These are phyloP conservation scores for Globisporangium heterothallicum DNA, from an alignment of 352 stramenopile genomes.

Conservation along the genomic window DNA sequence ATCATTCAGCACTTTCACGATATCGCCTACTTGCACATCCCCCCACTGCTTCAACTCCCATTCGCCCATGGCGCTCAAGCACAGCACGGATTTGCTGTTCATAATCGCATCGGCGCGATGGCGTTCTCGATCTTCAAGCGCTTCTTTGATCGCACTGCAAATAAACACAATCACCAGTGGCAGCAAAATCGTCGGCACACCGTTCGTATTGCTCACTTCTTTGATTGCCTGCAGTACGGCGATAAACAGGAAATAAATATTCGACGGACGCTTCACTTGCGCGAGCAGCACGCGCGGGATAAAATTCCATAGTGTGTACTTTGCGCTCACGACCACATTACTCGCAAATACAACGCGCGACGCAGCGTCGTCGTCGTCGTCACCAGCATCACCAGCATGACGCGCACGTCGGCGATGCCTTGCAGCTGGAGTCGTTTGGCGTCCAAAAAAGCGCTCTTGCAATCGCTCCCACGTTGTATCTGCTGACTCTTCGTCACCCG, in stretches of 20 bases:
- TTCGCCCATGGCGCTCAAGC: slow-evolving; percentile 31
- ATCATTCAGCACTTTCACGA: slow-evolving; percentile 68
- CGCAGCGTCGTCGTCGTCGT: slow-evolving; percentile 13
- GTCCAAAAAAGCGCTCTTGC: slow-evolving; percentile 3
- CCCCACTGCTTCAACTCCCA: slow-evolving; percentile 58
- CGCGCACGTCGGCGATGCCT: neutral
- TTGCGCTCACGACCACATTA: slow-evolving; percentile 77
- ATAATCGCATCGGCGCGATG: slow-evolving; percentile 66
- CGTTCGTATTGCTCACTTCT: slow-evolving; percentile 81
- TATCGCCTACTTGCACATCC: slow-evolving; percentile 72
- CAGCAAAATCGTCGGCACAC: slow-evolving; percentile 74
- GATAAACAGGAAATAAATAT: slow-evolving; percentile 87
- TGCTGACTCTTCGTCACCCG: slow-evolving; percentile 1
- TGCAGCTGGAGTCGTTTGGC: slow-evolving; percentile 3
- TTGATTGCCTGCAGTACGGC: slow-evolving; percentile 76
- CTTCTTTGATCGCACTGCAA: slow-evolving; percentile 78
- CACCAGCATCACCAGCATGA: neutral
- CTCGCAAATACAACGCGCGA: slow-evolving; percentile 35
- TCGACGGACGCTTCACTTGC: slow-evolving; percentile 68
- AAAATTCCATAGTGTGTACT: slow-evolving; percentile 83
- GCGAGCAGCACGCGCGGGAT: slow-evolving; percentile 62
- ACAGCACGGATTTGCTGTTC: slow-evolving; percentile 59
- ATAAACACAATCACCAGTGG: slow-evolving; percentile 74
- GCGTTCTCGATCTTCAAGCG: slow-evolving; percentile 75
- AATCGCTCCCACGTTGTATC: slow-evolving; percentile 1